These are phyloP conservation scores for Parasarocladium wereldwijsianum DNA, from an alignment of 2,329 filamentous ascomycete genomes.

Conservation along the genomic window DNA sequence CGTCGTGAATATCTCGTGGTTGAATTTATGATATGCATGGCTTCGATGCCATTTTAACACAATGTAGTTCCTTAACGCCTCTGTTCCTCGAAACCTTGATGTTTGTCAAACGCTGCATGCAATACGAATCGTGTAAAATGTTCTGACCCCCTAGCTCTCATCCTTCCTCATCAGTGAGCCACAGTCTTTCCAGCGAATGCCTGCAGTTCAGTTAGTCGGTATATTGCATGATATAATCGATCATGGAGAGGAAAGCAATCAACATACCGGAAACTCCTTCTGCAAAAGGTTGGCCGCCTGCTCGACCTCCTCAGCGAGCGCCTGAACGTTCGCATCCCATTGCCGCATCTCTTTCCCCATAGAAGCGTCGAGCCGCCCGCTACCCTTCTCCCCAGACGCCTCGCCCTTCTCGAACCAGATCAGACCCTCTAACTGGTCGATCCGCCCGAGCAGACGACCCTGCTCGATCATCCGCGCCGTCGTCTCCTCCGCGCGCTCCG, in stretches of 20 bases:
- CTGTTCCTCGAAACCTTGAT: no score
- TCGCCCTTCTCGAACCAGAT: slow-evolving; percentile 76
- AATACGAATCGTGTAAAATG: no score
- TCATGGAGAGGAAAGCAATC: slow-evolving; percentile 7
- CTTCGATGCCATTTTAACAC: no score
- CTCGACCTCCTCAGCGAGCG: slow-evolving; percentile 79
- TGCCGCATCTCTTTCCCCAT: slow-evolving; percentile 60
- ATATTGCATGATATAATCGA: background rate
- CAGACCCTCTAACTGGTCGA: slow-evolving; percentile 82
- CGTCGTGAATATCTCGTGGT: no score
- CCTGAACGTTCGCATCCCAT: slow-evolving; percentile 84
- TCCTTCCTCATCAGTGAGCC: no score
- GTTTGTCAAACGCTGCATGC: no score
- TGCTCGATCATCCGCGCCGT: slow-evolving; percentile 95
- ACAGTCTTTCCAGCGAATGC: slow-evolving; percentile 47
- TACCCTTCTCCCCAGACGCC: slow-evolving; percentile 53
- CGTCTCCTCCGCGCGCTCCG: slow-evolving; percentile 75
- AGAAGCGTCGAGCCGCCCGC: slow-evolving; percentile 45
- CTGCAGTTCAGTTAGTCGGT: slow-evolving; percentile 15
- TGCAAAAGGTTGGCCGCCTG: slow-evolving; percentile 70
- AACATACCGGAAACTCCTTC: slow-evolving; percentile 55
- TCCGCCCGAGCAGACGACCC: slow-evolving; percentile 70
- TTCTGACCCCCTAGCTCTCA: no score
- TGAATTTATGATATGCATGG: no score
- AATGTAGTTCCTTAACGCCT: no score